Conservation (phyloP, 78 protist genomes). For the Anaeramoeba flamelloides region DNA sequence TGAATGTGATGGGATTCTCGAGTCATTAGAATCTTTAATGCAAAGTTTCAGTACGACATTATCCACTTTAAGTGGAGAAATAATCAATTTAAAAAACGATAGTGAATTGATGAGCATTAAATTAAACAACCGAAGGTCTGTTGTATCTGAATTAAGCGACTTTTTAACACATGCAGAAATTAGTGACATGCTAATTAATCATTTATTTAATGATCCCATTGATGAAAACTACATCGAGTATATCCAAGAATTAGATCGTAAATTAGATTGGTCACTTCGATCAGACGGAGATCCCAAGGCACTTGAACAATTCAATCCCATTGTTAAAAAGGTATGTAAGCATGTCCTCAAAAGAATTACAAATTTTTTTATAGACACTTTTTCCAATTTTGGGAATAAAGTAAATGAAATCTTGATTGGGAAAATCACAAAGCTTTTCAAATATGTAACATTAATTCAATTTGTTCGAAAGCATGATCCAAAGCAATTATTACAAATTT, state of each 20-base stretch:
- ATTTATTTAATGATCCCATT: neutral
- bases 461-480: no score
- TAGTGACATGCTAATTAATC: neutral
- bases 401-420: neutral
- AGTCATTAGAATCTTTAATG: neutral
- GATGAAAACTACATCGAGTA: neutral
- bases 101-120: neutral
- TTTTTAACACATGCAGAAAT: neutral
- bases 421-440: neutral
- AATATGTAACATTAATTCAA: no score
- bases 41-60: neutral
- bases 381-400: neutral
- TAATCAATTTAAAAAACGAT: neutral
- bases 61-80: neutral
- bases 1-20: neutral
- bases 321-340: neutral
- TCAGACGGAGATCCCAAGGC: no score
- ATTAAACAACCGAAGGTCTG: neutral
- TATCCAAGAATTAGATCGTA: neutral
- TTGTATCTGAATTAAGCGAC: neutral
- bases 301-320: neutral
- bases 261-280: neutral
- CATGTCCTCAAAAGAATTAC: neutral
- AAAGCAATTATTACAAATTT: no score
- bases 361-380: neutral